These are phyloP conservation scores for Pyricularia sp. DNA, from an alignment of 2,329 filamentous ascomycete species.

Conservation along the genomic window DNA sequence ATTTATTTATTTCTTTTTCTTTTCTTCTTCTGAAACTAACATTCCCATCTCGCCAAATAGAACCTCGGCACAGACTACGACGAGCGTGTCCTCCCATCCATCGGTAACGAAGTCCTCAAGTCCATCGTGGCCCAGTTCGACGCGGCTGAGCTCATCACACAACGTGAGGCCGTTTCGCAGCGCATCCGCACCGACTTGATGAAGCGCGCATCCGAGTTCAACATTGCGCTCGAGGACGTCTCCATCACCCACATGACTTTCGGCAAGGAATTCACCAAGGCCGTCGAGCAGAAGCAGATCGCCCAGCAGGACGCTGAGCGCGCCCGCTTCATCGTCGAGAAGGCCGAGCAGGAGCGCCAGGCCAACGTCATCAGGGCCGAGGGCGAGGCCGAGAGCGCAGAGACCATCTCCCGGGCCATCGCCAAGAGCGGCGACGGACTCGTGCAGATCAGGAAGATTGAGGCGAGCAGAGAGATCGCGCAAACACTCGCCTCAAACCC, in stretches of 20 bases:
- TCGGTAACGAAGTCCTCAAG: slow-evolving; percentile 99
- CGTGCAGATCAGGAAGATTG: slow-evolving; percentile 92
- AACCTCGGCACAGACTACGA: slow-evolving; percentile 97
- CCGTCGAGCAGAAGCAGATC: slow-evolving; percentile 99
- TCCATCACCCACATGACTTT: slow-evolving; percentile 99
- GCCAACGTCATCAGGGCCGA: slow-evolving; percentile 97
- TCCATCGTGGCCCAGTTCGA: slow-evolving; percentile 98
- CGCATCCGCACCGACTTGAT: slow-evolving; percentile 87
- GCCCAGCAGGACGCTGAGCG: slow-evolving; percentile 97
- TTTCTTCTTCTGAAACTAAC: neutral
- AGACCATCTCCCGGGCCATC: slow-evolving; percentile 78
- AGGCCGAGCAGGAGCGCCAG: slow-evolving; percentile 96
- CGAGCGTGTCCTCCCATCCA: slow-evolving; percentile 93
- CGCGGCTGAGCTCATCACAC: slow-evolving; percentile 94
- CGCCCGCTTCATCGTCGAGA: slow-evolving; percentile 95
- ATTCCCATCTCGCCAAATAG: slow-evolving; percentile 29
- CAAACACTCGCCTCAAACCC: slow-evolving; percentile 80
- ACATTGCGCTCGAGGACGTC: slow-evolving; percentile 96
- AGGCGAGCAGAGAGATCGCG: slow-evolving; percentile 92
- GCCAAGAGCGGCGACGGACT: slow-evolving; percentile 87
- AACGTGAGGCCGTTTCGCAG: slow-evolving; percentile 91
- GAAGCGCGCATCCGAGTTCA: slow-evolving; percentile 90
- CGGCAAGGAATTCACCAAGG: slow-evolving; percentile 95
- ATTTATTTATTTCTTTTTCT: no score
- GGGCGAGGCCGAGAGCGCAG: slow-evolving; percentile 92